Conservation (phyloP, 768 basidiomycete species). For the Termitomyces titanicus region DNA sequence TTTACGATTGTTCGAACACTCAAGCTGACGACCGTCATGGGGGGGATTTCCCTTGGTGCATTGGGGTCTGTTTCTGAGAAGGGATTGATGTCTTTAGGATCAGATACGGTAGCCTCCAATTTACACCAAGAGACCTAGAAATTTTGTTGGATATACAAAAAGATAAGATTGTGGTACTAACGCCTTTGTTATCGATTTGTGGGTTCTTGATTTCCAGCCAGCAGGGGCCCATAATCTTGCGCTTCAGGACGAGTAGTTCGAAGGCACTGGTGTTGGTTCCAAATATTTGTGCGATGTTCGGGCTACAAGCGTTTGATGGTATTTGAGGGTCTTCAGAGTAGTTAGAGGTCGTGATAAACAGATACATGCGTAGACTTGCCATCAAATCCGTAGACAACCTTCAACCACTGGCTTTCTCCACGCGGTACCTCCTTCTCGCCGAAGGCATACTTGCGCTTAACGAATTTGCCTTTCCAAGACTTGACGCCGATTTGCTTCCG, state of each 20-base stretch:
- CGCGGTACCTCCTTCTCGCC: constrained; percentile 79
- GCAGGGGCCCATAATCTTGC: constrained; percentile 99
- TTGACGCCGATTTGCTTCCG: constrained; percentile 70
- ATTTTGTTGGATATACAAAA: not conserved
- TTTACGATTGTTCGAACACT: constrained; percentile 90
- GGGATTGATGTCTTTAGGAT: constrained; percentile 88
- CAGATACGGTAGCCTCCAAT: constrained; percentile 75
- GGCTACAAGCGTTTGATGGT: constrained; percentile 67
- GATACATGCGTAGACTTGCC: constrained; percentile 42
- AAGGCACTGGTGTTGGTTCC: constrained; percentile 93
- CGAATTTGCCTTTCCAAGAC: constrained; percentile 78
- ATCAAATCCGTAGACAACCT: constrained; percentile 88
- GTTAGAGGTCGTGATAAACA: not conserved
- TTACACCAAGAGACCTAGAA: constrained; percentile 94
- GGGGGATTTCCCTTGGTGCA: constrained; percentile 79
- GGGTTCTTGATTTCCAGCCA: constrained; percentile 88
- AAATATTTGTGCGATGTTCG: constrained; percentile 84
- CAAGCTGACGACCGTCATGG: constrained; percentile 87
- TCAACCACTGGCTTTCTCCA: constrained; percentile 83
- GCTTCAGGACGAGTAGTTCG: constrained; percentile 88
- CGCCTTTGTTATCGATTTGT: constrained; percentile 72
- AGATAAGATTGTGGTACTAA: constrained; percentile 32
- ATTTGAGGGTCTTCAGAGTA: constrained; percentile 61
- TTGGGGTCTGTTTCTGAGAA: constrained; percentile 66
- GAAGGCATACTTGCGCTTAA: constrained; percentile 90